A percentile compares a stretch with the other conserved stretches of the same genome.
phyloP scores from a whole-genome alignment of 371 early-diverging fungal genomes.

The Syncephalis plumigaleata region DNA sequence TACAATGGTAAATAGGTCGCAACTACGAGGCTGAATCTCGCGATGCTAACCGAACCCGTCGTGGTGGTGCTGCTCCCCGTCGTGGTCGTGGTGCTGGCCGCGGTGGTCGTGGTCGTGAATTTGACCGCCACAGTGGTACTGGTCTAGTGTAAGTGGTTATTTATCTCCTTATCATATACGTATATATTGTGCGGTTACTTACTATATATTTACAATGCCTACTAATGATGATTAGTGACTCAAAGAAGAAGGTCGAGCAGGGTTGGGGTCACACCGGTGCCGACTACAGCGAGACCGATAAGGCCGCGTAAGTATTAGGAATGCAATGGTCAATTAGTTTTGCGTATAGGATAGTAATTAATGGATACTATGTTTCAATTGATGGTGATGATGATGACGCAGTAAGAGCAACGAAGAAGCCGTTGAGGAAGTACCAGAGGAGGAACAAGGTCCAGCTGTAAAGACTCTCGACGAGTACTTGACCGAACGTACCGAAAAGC shows the following conservation, averaged over 20 bases:
- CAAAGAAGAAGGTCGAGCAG: conserved; percentile 69
- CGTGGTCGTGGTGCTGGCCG: conserved; percentile 22
- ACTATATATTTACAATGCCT: neutral
- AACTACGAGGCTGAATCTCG: conserved; percentile 3
- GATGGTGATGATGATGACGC: neutral
- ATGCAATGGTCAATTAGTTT: no score
- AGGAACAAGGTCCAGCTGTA: conserved; percentile 24
- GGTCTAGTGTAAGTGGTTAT: conserved; percentile 31
- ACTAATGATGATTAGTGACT: conserved; percentile 29
- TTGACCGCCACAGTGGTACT: conserved; percentile 66
- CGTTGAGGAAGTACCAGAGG: conserved; percentile 28
- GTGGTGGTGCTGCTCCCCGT: conserved; percentile 11
- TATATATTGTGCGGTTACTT: neutral
- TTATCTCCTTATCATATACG: no score
- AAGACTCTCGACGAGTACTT: conserved; percentile 68
- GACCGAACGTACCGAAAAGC: conserved; percentile 43
- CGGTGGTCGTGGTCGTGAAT: conserved; percentile 40
- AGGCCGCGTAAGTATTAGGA: conserved; percentile 12
- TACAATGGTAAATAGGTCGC: conserved; percentile 1
- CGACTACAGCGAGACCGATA: conserved; percentile 19
- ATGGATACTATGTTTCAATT: neutral
- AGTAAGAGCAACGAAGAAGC: neutral
- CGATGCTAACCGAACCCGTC: conserved; percentile 8
- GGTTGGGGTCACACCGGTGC: conserved; percentile 55
- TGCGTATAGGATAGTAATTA: no score